phyloP scores from a whole-genome alignment of 495 filamentous ascomycete species.

The Hamigera avellanea region DNA sequence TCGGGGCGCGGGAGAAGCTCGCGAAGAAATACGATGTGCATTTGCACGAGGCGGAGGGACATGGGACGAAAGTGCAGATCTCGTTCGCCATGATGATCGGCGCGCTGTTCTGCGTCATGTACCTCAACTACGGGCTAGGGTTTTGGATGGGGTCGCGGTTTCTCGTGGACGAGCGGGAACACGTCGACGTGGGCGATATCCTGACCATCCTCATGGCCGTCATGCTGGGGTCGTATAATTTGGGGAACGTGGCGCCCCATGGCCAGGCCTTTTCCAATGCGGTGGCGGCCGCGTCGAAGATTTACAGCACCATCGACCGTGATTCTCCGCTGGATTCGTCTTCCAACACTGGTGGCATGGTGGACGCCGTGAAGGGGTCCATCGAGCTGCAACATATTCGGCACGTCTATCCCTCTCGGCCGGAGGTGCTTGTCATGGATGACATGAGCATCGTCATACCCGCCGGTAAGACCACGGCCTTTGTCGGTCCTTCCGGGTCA shows the following conservation, averaged over 20 bases:
- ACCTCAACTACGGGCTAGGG: constrained; percentile 6
- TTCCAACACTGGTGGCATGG: constrained; percentile 12
- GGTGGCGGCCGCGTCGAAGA: constrained; percentile 20
- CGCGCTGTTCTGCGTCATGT: constrained; percentile 2
- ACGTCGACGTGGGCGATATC: constrained; percentile 4
- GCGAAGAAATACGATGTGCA: constrained; percentile 8
- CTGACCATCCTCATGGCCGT: constrained; percentile 4
- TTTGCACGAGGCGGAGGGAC: not conserved
- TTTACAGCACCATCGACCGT: constrained; percentile 27
- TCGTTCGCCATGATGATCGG: constrained; percentile 2
- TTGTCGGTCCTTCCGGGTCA: constrained; percentile 41
- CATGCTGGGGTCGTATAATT: constrained; percentile 2
- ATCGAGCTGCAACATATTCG: constrained; percentile 43
- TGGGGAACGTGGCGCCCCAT: constrained; percentile 19
- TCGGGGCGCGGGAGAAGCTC: constrained; percentile 4
- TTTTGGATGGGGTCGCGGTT: constrained; percentile 11
- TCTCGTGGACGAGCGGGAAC: constrained; percentile 1
- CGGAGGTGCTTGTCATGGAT: constrained; percentile 20
- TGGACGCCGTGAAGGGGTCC: constrained; percentile 17
- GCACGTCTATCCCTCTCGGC: constrained; percentile 42
- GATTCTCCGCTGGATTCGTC: constrained; percentile 23
- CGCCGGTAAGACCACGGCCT: constrained; percentile 29
- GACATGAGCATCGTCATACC: constrained; percentile 24
- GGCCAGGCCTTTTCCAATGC: constrained; percentile 24
- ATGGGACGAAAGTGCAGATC: constrained; percentile 1